These are phyloP conservation scores for Termitomyces sp. DNA, from an alignment of 768 basidiomycete species.

Conservation along the genomic window DNA sequence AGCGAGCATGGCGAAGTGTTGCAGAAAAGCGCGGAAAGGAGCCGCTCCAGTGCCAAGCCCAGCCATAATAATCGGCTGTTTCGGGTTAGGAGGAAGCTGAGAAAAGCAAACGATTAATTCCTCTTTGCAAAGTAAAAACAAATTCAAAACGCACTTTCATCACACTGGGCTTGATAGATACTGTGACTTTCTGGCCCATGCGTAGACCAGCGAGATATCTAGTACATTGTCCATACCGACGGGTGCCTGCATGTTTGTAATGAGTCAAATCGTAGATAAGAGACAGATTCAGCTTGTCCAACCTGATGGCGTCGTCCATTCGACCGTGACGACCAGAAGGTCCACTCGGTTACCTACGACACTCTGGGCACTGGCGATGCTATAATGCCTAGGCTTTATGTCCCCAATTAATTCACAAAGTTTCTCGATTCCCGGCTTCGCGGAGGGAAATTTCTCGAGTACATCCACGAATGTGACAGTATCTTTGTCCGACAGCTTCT, in stretches of 20 bases:
- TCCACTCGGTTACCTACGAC: conserved; percentile 95
- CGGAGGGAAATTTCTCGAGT: conserved; percentile 68
- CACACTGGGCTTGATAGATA: conserved; percentile 97
- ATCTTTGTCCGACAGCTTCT: conserved; percentile 92
- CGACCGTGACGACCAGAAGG: conserved; percentile 92
- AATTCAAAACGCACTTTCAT: conserved; percentile 72
- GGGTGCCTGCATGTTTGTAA: conserved; percentile 44
- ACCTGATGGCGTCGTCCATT: conserved; percentile 88
- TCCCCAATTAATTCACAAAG: conserved; percentile 89
- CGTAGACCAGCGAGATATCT: conserved; percentile 84
- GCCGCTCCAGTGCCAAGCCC: conserved; percentile 98
- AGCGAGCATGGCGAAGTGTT: conserved; percentile 84
- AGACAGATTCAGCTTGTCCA: conserved; percentile 17
- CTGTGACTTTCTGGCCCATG: conserved; percentile 89
- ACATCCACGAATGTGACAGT: conserved; percentile 93
- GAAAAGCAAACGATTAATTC: neutral
- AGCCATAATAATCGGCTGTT: conserved; percentile 96
- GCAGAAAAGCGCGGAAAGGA: conserved; percentile 98
- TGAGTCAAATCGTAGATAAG: conserved; percentile 2
- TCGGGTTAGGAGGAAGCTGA: conserved; percentile 77
- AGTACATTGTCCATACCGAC: conserved; percentile 91
- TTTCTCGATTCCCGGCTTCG: conserved; percentile 76
- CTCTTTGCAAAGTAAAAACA: neutral
- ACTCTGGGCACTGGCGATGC: conserved; percentile 93
- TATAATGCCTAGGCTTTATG: conserved; percentile 97